Percentiles rank a stretch among this genome's conserved stretches.
phyloP scores from a whole-genome alignment of 176 grass and related monocot genomes.

The Eragrostis curvula region DNA sequence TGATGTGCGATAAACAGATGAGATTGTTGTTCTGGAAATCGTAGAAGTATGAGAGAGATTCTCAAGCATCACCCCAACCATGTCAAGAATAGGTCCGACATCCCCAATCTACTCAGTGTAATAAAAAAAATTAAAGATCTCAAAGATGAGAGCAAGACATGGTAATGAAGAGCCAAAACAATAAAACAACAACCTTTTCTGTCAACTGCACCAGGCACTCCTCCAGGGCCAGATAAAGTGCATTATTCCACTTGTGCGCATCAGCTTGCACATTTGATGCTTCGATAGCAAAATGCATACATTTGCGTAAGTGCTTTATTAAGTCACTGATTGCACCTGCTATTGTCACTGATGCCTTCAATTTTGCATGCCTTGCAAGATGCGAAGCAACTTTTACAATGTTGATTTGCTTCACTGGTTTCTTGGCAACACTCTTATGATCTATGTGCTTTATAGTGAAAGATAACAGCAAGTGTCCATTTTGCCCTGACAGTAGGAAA shows the following conservation, averaged over 20 bases:
- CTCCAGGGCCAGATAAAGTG: conserved; percentile 79
- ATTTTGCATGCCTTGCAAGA: conserved; percentile 78
- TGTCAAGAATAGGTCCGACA: conserved; percentile 93
- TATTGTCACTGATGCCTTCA: conserved; percentile 73
- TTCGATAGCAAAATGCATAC: conserved; percentile 91
- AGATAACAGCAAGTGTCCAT: conserved; percentile 86
- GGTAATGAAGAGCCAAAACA: conserved; percentile 31
- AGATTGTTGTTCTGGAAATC: conserved; percentile 72
- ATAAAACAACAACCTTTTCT: conserved; percentile 69
- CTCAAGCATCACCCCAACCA: conserved; percentile 84
- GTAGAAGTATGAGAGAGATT: conserved; percentile 72
- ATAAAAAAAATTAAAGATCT: conserved; percentile 33
- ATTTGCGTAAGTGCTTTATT: conserved; percentile 91
- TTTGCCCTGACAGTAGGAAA: conserved; percentile 65
- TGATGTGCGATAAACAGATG: conserved; percentile 81
- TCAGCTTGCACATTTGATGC: conserved; percentile 61
- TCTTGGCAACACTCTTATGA: conserved; percentile 84
- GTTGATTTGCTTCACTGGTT: conserved; percentile 62
- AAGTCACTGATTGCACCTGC: conserved; percentile 80
- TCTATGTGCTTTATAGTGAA: conserved; percentile 89
- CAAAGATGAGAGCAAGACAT: conserved; percentile 27
- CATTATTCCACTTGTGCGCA: conserved; percentile 56
- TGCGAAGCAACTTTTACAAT: conserved; percentile 85
- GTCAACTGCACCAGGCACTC: conserved; percentile 76
- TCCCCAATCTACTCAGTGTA: conserved; percentile 79